phyloP scores from a whole-genome alignment of 306 rosid species.

The Pyrus communis region DNA sequence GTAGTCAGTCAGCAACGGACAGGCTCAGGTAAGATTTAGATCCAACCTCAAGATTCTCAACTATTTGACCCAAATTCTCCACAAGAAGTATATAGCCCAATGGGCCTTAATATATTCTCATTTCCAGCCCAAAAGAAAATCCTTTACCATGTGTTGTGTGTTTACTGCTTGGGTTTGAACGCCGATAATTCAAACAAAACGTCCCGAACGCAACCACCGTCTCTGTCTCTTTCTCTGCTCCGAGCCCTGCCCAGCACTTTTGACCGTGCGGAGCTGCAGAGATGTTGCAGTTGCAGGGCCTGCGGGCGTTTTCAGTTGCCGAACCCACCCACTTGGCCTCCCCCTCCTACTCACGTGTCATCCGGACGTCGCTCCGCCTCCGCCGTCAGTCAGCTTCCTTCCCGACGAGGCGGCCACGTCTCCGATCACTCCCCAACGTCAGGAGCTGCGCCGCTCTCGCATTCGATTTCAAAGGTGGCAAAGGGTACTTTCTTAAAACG shows the following conservation, averaged over 20 bases:
- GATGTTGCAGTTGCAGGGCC: conserved; percentile 24
- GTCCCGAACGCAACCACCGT: neutral
- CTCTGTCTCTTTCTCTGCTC: neutral
- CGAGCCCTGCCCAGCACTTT: neutral
- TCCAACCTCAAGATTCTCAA: neutral
- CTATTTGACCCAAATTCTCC: neutral
- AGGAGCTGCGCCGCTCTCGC: conserved; percentile 20
- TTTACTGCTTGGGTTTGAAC: conserved; percentile 4
- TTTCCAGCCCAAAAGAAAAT: neutral
- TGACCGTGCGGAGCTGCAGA: neutral
- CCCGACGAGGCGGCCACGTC: conserved; percentile 14
- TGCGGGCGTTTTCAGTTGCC: conserved; percentile 26
- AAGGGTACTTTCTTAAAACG: conserved; percentile 39
- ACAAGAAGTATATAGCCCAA: neutral
- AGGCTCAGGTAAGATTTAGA: neutral
- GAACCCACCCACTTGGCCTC: conserved; percentile 13
- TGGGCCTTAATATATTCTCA: neutral
- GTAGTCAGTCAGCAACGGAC: neutral
- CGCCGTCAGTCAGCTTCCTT: conserved; percentile 12
- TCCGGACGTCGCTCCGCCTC: conserved; percentile 16
- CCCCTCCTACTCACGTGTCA: conserved; percentile 12
- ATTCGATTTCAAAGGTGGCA: conserved; percentile 36
- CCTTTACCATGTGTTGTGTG: neutral
- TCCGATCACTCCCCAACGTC: conserved; percentile 27
- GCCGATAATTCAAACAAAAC: neutral